Percentiles rank a stretch among this genome's conserved stretches.
phyloP scores from a whole-genome alignment of 1,284 basidiomycete species.

The Trichosporon asahii region DNA sequence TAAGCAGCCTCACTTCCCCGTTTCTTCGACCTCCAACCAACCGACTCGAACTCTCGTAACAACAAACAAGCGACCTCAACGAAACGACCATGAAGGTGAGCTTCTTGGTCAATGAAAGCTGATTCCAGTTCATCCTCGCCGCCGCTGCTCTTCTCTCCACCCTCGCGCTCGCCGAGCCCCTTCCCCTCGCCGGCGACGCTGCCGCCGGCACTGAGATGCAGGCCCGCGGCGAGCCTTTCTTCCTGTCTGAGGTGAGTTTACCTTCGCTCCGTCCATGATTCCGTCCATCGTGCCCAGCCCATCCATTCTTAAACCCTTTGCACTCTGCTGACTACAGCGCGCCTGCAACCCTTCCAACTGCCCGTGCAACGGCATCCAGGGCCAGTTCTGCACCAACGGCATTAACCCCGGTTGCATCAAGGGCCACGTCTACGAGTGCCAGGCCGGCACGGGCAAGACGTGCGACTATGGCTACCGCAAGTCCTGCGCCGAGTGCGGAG shows the following conservation, averaged over 20 bases:
- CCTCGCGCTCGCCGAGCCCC: constrained; percentile 1
- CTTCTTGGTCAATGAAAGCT: background rate
- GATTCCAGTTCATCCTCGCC: background rate
- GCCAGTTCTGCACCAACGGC: constrained; percentile 9
- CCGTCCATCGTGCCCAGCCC: too few species aligned
- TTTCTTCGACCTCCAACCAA: background rate
- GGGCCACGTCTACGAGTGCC: constrained; percentile 9
- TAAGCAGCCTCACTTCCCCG: background rate
- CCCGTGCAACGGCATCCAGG: constrained; percentile 8
- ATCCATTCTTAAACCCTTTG: too few species aligned
- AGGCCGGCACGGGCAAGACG: background rate
- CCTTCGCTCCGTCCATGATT: too few species aligned
- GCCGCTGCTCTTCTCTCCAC: background rate
- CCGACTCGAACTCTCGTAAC: background rate
- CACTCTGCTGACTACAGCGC: too few species aligned
- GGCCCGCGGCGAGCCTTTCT: constrained; percentile 7
- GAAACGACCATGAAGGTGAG: background rate
- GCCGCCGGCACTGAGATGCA: background rate
- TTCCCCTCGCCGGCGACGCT: background rate
- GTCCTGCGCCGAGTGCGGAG: constrained; percentile 2
- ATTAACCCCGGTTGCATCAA: constrained; percentile 7
- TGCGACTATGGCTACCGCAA: background rate
- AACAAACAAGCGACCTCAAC: background rate
- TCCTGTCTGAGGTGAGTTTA: background rate
- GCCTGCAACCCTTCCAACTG: background rate